Percentiles rank a stretch among this genome's conserved stretches.
phyloP scores from a whole-genome alignment of 768 basidiomycete species.

The Leccinellum albellum region DNA sequence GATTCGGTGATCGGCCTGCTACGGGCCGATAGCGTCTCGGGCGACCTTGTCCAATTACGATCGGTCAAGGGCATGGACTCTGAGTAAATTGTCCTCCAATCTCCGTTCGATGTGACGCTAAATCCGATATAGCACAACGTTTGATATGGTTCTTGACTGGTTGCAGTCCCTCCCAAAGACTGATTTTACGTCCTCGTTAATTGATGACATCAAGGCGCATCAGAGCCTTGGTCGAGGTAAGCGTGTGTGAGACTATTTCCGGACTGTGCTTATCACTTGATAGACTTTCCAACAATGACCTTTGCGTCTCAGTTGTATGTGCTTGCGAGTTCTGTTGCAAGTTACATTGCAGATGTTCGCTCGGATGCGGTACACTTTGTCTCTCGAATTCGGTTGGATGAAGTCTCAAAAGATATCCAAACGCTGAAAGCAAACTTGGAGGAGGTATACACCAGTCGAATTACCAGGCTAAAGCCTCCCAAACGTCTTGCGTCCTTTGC shows the following conservation, averaged over 20 bases:
- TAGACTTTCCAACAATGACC: constrained; percentile 36
- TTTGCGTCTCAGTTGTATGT: constrained; percentile 50
- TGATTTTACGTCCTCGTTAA: constrained; percentile 11
- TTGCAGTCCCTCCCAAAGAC: constrained; percentile 21
- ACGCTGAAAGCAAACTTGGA: constrained; percentile 32
- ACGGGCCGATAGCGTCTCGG: constrained; percentile 18
- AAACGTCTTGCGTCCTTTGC: constrained; percentile 46
- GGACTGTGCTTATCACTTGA: not conserved
- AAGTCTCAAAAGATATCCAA: constrained; percentile 33
- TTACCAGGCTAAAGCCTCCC: constrained; percentile 40
- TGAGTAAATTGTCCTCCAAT: constrained; percentile 32
- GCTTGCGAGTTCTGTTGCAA: constrained; percentile 35
- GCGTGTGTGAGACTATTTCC: not conserved
- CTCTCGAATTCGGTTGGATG: constrained; percentile 19
- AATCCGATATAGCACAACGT: constrained; percentile 19
- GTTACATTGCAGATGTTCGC: constrained; percentile 11
- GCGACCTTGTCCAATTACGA: constrained; percentile 37
- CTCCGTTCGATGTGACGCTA: not conserved
- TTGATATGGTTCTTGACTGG: constrained; percentile 25
- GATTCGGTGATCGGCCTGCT: constrained; percentile 30
- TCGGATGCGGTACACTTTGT: constrained; percentile 7
- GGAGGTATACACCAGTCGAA: constrained; percentile 37
- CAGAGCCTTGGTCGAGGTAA: constrained; percentile 27
- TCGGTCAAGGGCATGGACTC: constrained; percentile 33
- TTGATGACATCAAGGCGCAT: constrained; percentile 24